phyloP scores from a whole-genome alignment of 495 filamentous ascomycete genomes.

The Lophium mytilinum region DNA sequence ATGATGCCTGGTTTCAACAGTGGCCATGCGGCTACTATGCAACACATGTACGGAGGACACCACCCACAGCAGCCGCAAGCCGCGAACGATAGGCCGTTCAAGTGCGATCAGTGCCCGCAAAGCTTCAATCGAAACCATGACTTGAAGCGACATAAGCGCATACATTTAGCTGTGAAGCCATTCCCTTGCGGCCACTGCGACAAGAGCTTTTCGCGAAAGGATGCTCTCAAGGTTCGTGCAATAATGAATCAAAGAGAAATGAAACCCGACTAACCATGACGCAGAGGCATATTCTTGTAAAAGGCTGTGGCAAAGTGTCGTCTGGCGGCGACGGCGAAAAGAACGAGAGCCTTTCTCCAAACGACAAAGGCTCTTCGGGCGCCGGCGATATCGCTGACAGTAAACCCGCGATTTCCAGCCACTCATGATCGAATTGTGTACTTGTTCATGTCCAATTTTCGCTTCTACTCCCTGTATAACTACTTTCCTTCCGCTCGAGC shows the following conservation, averaged over 20 bases:
- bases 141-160: constrained; percentile 88
- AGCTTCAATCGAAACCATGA: constrained; percentile 97
- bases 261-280: constrained; percentile 27
- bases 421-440: constrained; percentile 10
- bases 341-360: constrained; percentile 31
- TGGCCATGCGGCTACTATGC: constrained; percentile 48
- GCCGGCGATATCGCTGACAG: constrained; percentile 14
- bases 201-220: constrained; percentile 94
- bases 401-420: constrained; percentile 26
- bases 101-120: constrained; percentile 85
- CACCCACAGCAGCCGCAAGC: constrained; percentile 41
- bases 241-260: constrained; percentile 9
- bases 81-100: constrained; percentile 79
- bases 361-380: constrained; percentile 13
- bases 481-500: constrained; percentile 3
- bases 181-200: constrained; percentile 88
- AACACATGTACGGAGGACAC: constrained; percentile 45
- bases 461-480: constrained; percentile 21
- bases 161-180: constrained; percentile 91
- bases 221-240: constrained; percentile 80
- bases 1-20: constrained; percentile 48
- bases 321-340: constrained; percentile 28
- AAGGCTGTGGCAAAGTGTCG: constrained; percentile 67
- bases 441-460: constrained; percentile 5
- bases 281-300: constrained; percentile 88